Evolutionary conservation across 1,139 yeast species (phyloP), one percentile per base, ranked within the genome.

Genomic region (Geotrichum citri-aurantii): DNA sequence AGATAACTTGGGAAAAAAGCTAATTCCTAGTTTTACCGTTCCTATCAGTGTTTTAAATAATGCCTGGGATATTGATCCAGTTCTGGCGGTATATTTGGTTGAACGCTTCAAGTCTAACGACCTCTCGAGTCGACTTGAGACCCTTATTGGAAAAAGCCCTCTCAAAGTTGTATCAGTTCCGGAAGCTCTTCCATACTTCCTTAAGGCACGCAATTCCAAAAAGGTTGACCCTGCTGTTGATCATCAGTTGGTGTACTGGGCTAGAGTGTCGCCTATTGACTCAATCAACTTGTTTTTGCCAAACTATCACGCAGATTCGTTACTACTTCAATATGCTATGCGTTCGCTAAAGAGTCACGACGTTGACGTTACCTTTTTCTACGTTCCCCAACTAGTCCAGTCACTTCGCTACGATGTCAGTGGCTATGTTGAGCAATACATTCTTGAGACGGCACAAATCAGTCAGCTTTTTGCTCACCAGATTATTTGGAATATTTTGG

Each of bases 341-440:
- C 80, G 96, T 65, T 88, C 98, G 0, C 77, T 95, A 64, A 97
- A 92, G 71, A 80, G 84, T 37, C 96, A 90, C 68, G 96, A 91
- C 69, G 92, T 89, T 50, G 88, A 88, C 67, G 75, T 88, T 62
- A 89, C 97, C 0, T 95, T 95, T 76, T 95, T 95, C 73, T 95
- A 95, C 69, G 98, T 95, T 50, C 99, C 99, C 1, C 99, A 95
- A 71, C 90, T 95, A 72, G 99, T 95, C 19, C 99, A 95, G 73
- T 81, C 89, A 61, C 79, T 95, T 64, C 81, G 98, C 65, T 86
- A 85, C 71, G 99, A 93, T 71, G 75, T 74, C 6, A 77, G 82
- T 59, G 98, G 97, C 1, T 92, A 91, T 66, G 95, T 92, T 55
- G 92, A 88, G 66, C 81, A 91, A 64, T 89, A 88, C 70, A 92